A percentile compares a stretch with the other conserved stretches of the same genome.
phyloP scores from a whole-genome alignment of 495 filamentous ascomycete genomes.

The Immersiella caudata region DNA sequence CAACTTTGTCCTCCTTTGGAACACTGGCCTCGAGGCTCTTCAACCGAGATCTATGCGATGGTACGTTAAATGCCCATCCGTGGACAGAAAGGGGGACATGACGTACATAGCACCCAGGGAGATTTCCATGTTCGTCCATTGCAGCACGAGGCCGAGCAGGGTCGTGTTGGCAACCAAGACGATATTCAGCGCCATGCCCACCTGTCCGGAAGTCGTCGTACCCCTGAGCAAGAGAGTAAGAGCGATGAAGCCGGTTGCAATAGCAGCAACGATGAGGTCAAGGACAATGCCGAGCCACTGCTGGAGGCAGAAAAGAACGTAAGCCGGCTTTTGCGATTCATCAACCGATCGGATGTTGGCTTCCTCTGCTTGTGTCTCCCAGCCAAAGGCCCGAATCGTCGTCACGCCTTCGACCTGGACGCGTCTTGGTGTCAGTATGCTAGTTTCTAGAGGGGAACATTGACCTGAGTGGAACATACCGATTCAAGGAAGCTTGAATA shows the following conservation, averaged over 20 bases:
- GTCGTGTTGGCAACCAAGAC: constrained; percentile 38
- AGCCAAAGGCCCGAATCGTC: constrained; percentile 54
- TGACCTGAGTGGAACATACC: constrained; percentile 3
- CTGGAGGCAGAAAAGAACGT: constrained; percentile 48
- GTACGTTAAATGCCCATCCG: neutral
- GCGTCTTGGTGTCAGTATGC: neutral
- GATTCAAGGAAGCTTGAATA: constrained; percentile 63
- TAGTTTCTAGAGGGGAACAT: neutral
- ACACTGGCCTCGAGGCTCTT: constrained; percentile 44
- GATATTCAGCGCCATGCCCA: constrained; percentile 37
- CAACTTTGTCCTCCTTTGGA: constrained; percentile 32
- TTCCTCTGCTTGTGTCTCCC: constrained; percentile 30
- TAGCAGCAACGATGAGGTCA: constrained; percentile 42
- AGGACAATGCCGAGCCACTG: constrained; percentile 51
- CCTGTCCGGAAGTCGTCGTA: constrained; percentile 34
- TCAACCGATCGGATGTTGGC: constrained; percentile 36
- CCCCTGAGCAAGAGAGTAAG: constrained; percentile 37
- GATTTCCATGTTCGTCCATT: constrained; percentile 54
- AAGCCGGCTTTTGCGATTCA: constrained; percentile 44
- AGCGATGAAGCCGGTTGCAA: constrained; percentile 50
- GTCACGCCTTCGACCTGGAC: constrained; percentile 38
- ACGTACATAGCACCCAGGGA: constrained; percentile 51
- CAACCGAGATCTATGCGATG: constrained; percentile 36
- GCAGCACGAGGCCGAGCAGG: constrained; percentile 37
- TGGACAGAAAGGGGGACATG: neutral